phyloP scores from a whole-genome alignment of 2,329 filamentous ascomycete species.

The Claviceps arundinis region DNA sequence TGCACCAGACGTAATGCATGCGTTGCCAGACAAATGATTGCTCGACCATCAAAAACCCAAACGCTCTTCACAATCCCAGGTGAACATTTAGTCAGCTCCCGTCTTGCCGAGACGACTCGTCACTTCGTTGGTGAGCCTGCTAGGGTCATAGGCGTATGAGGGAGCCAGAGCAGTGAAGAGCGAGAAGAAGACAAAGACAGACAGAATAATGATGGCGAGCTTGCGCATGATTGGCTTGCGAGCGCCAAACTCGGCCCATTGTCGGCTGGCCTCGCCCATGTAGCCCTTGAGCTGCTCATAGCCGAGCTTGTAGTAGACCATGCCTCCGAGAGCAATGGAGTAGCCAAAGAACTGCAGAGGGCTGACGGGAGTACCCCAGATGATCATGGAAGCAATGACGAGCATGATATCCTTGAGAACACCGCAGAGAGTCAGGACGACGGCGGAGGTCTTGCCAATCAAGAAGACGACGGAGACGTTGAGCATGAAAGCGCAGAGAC shows the following conservation, averaged over 20 bases:
- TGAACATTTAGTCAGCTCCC: conserved; percentile 6
- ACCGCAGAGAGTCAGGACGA: conserved; percentile 76
- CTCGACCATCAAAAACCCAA: neutral
- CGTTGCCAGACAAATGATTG: neutral
- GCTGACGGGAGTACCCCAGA: conserved; percentile 66
- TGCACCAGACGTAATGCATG: neutral
- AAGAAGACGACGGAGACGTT: conserved; percentile 80
- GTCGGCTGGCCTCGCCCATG: conserved; percentile 54
- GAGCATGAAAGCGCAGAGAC: conserved; percentile 63
- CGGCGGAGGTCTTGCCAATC: conserved; percentile 77
- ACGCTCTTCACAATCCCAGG: neutral
- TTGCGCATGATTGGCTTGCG: conserved; percentile 67
- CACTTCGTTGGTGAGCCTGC: conserved; percentile 34
- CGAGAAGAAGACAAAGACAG: conserved; percentile 52
- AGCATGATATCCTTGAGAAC: conserved; percentile 82
- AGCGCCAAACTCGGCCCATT: conserved; percentile 78
- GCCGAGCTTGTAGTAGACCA: conserved; percentile 75
- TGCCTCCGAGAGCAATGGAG: conserved; percentile 63
- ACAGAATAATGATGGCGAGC: conserved; percentile 53
- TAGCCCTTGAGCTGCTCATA: conserved; percentile 75
- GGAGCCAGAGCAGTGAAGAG: conserved; percentile 57
- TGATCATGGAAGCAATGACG: conserved; percentile 64
- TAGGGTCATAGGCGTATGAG: conserved; percentile 42
- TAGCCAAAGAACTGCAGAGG: conserved; percentile 73
- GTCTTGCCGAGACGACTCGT: conserved; percentile 35